Evolutionary conservation across 2,329 filamentous ascomycete genomes (phyloP), one percentile per base, ranked within the genome.

Genomic region (Hirsutella rhossiliensis): DNA sequence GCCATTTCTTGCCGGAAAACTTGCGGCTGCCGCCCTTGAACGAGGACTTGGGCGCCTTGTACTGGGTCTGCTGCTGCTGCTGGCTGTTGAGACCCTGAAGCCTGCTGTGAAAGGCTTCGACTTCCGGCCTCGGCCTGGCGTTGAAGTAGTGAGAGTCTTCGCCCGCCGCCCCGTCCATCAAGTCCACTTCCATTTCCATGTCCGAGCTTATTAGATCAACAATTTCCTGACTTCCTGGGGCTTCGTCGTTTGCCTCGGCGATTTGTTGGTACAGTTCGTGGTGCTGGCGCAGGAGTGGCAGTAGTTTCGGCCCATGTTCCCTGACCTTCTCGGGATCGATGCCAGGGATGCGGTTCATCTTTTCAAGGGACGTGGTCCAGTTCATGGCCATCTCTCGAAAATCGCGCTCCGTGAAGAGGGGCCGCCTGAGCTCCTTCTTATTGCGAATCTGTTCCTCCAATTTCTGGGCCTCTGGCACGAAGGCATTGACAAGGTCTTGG

Each of bases 351-450:
- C 62, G 60, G 29, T 63, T 65, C 78, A 92, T 84, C 45, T 78
- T 66, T 15, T 75, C 71, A 11, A 77, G 54, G 9, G 69, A 76
- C 8, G 66, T 69, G 1, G 84, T 84, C 69, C 84, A 83, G 30
- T 69, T 62, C 41, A 87, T 76, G 12, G 76, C 81, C 82, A 92
- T 89, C 51, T 82, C 75, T 31, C 80, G 76, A 42, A 88, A 72
- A 13, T 86, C 71, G 19, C 69, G 71, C 47, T 87, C 81, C 0
- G 78, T 80, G 56, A 92, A 92, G 1, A 82, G 66, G 4, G 74
- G 71, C 19, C 69, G 66, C 9, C 76, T 72, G 29, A 83, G 61
- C 5, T 68, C 66, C 42, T 76, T 75, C 20, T 68, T 67, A 48
- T 78, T 75, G 52, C 82, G 74, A 20, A 89, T 67, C 1, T 70